Percentiles rank a stretch among this genome's conserved stretches.
Evolutionary conservation across 1,284 basidiomycete species (phyloP).

Genomic region (Leccinum idahoense): DNA sequence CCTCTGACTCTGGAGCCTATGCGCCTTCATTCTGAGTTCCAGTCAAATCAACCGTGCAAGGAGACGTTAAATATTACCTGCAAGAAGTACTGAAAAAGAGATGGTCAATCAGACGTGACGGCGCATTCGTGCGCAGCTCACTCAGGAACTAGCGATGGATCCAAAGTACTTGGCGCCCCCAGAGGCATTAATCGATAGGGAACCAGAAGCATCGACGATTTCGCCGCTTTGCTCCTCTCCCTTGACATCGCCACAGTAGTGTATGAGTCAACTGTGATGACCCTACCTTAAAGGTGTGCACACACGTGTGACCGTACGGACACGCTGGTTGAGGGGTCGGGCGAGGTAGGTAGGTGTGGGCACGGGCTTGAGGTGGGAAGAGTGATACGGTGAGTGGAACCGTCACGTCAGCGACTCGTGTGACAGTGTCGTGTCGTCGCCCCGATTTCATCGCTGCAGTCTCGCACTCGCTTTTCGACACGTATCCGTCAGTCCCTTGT

Average conservation of each 20-base stretch:
- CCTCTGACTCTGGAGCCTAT: conserved; percentile 47
- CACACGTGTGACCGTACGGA: too few relatives aligned
- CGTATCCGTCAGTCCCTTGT: conserved; percentile 50
- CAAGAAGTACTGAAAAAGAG: conserved; percentile 57
- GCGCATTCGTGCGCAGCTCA: conserved; percentile 22
- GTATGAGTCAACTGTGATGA: too few relatives aligned
- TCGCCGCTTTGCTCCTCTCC: conserved; percentile 65
- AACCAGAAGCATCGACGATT: conserved; percentile 72
- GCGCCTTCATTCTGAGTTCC: conserved; percentile 49
- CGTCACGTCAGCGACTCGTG: too few relatives aligned
- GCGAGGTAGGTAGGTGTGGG: too few relatives aligned
- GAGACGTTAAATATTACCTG: conserved; percentile 40
- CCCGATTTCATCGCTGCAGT: conserved; percentile 52
- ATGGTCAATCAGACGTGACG: background rate
- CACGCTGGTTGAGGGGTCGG: too few relatives aligned
- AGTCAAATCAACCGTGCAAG: conserved; percentile 8
- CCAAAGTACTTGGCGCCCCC: conserved; percentile 72
- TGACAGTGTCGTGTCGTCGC: too few relatives aligned
- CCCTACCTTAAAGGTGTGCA: too few relatives aligned
- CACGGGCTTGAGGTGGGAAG: too few relatives aligned
- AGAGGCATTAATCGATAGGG: conserved; percentile 61
- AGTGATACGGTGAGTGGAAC: too few relatives aligned
- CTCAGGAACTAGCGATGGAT: conserved; percentile 70
- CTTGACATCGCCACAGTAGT: conserved; percentile 28
- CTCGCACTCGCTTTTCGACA: conserved; percentile 53